Evolutionary conservation across 2,329 filamentous ascomycete species (phyloP), one percentile per base, ranked within the genome.

Genomic region (Rhinocladiella mackenziei): DNA sequence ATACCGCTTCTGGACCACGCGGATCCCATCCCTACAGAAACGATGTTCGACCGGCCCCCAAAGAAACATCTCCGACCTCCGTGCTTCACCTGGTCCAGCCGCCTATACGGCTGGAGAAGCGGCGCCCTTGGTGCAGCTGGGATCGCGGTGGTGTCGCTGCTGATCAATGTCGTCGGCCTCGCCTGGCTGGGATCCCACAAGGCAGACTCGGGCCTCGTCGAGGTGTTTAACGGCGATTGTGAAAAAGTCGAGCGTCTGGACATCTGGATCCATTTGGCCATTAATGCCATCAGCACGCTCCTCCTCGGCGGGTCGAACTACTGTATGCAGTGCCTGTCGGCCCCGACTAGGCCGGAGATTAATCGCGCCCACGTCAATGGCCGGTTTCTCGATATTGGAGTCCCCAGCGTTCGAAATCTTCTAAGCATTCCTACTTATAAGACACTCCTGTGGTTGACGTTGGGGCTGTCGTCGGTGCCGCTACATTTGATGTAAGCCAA

Each of bases 241-340:
- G 34, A 29, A 17, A 50, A 34, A 20, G 48, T 42, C 10, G 15
- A 49, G 19, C 20, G 17, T 7, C 45, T 46, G 9, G 32, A 52
- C 38, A 47, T 53, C 9, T 60, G 55, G 46, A 33, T 61, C 7
- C 63, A 66, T 48, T 15, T 65, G 3, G 31, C 54, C 1, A 65
- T 68, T 42, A 68, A 67, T 32, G 43, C 61, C 7, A 37, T 67
- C 5, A 60, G 59, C 18, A 65, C 62, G 1, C 17, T 59, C 2
- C 46, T 66, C 0, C 53, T 67, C 1, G 54, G 53, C 5, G 59
- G 60, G 0, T 61, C 58, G 20, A 67, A 65, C 38, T 64, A 63
- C 50, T 57, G 53, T 40, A 65, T 66, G 62, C 64, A 67, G 50
- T 59, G 53, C 35, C 43, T 64, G 4, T 47, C 39, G 6, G 56